phyloP scores from a whole-genome alignment of 2,329 filamentous ascomycete species.

The Cercospora beticola region DNA sequence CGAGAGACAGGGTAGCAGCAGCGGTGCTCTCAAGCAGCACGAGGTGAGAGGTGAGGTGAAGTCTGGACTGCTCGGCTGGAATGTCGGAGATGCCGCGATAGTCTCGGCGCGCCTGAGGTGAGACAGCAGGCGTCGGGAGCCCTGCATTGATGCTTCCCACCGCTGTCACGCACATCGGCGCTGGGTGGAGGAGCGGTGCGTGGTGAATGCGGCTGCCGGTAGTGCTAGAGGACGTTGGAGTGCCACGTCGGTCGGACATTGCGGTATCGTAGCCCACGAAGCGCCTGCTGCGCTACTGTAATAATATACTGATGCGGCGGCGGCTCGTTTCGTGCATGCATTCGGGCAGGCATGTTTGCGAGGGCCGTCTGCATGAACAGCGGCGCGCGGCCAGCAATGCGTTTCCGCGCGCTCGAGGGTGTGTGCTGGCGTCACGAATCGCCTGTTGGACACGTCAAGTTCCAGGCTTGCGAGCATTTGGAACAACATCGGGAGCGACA shows the following conservation, averaged over 20 bases:
- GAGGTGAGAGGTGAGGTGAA: too few species aligned
- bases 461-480: not conserved
- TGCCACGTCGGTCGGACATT: not conserved
- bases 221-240: not conserved
- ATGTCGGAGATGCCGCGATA: slow-evolving; percentile 2
- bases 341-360: not conserved
- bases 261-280: not conserved
- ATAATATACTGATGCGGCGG: not conserved
- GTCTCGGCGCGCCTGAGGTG: not conserved
- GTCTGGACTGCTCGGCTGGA: slow-evolving; percentile 6
- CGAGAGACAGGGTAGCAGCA: too few species aligned
- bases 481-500: not conserved
- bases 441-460: not conserved
- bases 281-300: too few species aligned
- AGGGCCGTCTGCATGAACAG: slow-evolving; percentile 1
- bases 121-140: not conserved
- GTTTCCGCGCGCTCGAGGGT: too few species aligned
- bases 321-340: not conserved
- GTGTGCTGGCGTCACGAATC: not conserved
- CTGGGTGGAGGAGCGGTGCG: not conserved
- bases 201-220: not conserved
- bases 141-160: not conserved
- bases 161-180: not conserved
- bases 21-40: too few species aligned
- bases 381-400: not conserved